phyloP scores from a whole-genome alignment of 495 filamentous ascomycete species.

The Pyrenula aspistea region DNA sequence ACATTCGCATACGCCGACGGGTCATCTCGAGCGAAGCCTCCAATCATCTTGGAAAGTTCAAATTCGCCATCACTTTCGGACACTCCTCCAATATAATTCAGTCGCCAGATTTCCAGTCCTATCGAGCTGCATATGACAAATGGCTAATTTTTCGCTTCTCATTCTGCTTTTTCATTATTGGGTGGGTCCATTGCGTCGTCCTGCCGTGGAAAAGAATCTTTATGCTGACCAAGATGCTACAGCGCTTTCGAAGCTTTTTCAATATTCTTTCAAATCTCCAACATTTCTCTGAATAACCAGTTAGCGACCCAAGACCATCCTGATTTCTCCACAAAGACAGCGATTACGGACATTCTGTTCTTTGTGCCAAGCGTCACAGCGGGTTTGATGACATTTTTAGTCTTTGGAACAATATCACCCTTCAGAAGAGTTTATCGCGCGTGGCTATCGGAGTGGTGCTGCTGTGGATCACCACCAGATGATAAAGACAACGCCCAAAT shows the following conservation, averaged over 20 bases:
- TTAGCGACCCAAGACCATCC: neutral
- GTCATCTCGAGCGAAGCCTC: neutral
- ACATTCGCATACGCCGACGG: neutral
- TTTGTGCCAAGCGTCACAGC: neutral
- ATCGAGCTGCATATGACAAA: neutral
- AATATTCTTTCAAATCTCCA: neutral
- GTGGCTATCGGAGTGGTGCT: neutral
- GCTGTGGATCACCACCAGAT: neutral
- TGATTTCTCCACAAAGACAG: neutral
- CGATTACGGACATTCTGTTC: neutral
- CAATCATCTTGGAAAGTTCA: neutral
- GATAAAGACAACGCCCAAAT: neutral
- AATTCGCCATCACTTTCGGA: neutral
- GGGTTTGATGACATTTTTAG: neutral
- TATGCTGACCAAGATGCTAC: too few relatives aligned
- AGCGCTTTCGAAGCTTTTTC: neutral
- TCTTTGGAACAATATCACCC: neutral
- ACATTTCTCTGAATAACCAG: neutral
- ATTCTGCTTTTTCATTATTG: neutral
- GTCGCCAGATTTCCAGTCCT: neutral
- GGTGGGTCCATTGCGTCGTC: too few relatives aligned
- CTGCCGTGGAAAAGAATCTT: too few relatives aligned
- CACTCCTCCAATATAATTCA: neutral
- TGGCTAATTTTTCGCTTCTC: neutral
- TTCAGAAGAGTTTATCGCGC: neutral